Evolutionary conservation across 192 early-diverging fungal species (phyloP).

Genomic region (Coemansia guatemalensis): DNA sequence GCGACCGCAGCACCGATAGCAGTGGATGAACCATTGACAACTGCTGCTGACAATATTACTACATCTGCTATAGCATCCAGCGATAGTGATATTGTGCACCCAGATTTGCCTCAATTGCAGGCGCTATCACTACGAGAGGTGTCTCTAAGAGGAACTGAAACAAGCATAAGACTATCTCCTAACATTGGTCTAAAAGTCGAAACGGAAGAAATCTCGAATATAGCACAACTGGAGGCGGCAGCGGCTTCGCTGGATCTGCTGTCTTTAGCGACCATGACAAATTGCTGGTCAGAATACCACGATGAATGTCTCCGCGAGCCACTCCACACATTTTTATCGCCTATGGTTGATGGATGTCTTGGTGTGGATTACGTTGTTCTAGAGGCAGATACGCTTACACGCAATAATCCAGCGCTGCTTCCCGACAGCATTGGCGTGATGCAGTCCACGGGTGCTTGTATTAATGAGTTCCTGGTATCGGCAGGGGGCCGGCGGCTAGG

Average conservation of each 20-base stretch:
- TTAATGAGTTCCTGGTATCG: conserved; percentile 11
- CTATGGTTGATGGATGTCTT: conserved; percentile 40
- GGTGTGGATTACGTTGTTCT: conserved; percentile 36
- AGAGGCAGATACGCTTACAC: conserved; percentile 24
- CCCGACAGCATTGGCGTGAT: conserved; percentile 15
- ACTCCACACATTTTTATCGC: conserved; percentile 15
- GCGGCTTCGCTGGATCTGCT: conserved; percentile 24
- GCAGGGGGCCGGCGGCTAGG: background rate
- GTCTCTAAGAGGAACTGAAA: too few relatives aligned
- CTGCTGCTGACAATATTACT: too few relatives aligned
- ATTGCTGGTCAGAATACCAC: conserved; percentile 3
- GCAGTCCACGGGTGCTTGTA: background rate
- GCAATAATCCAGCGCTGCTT: conserved; percentile 21
- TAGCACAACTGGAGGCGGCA: conserved; percentile 13
- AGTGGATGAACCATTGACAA: too few relatives aligned
- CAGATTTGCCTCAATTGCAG: too few relatives aligned
- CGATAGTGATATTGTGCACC: background rate
- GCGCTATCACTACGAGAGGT: too few relatives aligned
- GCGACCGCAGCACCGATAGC: background rate
- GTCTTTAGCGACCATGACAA: conserved; percentile 17
- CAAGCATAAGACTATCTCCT: too few relatives aligned
- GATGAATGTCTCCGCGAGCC: conserved; percentile 33
- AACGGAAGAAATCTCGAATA: background rate
- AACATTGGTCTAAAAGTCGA: too few relatives aligned
- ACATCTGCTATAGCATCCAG: background rate